Percentiles rank a stretch among this genome's conserved stretches.
phyloP scores from a whole-genome alignment of 371 early-diverging fungal genomes.

The Batkoa obscura region DNA sequence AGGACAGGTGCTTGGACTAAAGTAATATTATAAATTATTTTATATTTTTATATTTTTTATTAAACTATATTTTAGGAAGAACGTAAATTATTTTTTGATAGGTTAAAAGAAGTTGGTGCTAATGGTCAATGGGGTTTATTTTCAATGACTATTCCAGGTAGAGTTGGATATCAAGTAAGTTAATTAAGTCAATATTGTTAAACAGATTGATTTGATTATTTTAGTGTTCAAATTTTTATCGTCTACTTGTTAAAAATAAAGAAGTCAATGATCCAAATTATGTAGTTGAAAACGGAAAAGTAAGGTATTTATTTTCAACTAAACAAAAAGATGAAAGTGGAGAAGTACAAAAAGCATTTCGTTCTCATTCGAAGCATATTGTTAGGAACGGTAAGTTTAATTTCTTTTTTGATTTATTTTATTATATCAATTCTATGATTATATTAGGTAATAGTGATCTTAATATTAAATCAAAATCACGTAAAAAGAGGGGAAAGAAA shows the following conservation, averaged over 20 bases:
- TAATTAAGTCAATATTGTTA: neutral
- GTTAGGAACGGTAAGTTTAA: neutral
- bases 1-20: constrained; percentile 72
- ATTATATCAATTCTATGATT: too few relatives aligned
- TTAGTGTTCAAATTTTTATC: constrained; percentile 88
- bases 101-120: constrained; percentile 68
- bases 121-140: constrained; percentile 93
- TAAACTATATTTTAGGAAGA: constrained; percentile 31
- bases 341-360: constrained; percentile 49
- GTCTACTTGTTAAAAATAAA: constrained; percentile 61
- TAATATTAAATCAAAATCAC: too few relatives aligned
- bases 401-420: too few relatives aligned
- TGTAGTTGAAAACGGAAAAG: constrained; percentile 69
- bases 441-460: too few relatives aligned
- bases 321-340: constrained; percentile 54
- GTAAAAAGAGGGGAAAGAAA: neutral
- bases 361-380: constrained; percentile 17
- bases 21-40: constrained; percentile 12
- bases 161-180: constrained; percentile 78
- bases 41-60: neutral
- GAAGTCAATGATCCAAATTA: constrained; percentile 80
- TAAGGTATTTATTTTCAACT: constrained; percentile 61
- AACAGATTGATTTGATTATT: too few relatives aligned
- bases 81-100: constrained; percentile 53
- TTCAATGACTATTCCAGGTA: constrained; percentile 81